Conservation (phyloP, 2,329 filamentous ascomycete genomes). For the Metarhizium brunneum region DNA sequence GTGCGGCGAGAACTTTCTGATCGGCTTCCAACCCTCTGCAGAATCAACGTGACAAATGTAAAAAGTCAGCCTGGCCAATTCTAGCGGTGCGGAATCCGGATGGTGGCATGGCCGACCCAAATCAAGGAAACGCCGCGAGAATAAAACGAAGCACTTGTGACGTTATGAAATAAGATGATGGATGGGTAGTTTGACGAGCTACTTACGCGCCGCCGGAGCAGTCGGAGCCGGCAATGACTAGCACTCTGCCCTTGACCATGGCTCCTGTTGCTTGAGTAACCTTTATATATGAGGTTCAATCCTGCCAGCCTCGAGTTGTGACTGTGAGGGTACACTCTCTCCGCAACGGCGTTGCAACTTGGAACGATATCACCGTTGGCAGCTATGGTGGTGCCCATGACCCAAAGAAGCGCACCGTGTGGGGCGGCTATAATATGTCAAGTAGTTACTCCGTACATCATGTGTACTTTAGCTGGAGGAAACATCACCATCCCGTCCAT, state of each 20-base stretch:
- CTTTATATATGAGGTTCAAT: background rate
- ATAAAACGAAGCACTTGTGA: background rate
- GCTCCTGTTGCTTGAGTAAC: background rate
- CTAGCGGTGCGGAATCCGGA: background rate
- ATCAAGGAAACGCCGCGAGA: background rate
- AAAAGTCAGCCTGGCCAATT: background rate
- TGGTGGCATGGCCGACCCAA: background rate
- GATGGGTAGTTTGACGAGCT: no score
- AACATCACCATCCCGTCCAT: no score
- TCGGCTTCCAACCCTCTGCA: slow-evolving; percentile 85
- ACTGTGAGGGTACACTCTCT: background rate
- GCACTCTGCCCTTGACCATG: slow-evolving; percentile 44
- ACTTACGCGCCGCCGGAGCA: slow-evolving; percentile 79
- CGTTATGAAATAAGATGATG: background rate
- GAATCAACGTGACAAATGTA: background rate
- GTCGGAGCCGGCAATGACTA: slow-evolving; percentile 83
- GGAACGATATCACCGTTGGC: background rate
- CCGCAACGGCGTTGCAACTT: background rate
- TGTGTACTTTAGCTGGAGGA: no score
- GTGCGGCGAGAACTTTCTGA: slow-evolving; percentile 85
- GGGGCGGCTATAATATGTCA: background rate
- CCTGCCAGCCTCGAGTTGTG: background rate
- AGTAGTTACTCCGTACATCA: no score
- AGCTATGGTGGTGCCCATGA: no score
- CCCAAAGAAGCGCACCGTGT: background rate